Percentiles rank a stretch among this genome's conserved stretches.
These are phyloP conservation scores for Penstemon davidsonii DNA, from an alignment of 257 asterid genomes.

Conservation along the genomic window DNA sequence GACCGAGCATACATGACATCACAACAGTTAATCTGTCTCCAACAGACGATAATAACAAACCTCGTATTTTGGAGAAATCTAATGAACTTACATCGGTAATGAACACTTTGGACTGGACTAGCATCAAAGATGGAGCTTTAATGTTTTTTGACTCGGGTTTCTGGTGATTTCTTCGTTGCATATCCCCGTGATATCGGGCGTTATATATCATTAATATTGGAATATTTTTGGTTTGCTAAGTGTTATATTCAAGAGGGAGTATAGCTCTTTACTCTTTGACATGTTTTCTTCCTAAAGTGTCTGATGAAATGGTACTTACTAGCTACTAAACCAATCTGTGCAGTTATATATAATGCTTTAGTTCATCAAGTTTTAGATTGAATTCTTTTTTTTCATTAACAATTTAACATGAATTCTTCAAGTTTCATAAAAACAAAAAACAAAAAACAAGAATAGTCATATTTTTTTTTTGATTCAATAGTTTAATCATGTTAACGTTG, in stretches of 20 bases:
- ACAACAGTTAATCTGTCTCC: slow-evolving; percentile 40
- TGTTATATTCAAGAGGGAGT: slow-evolving; percentile 1
- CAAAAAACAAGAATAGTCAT: neutral
- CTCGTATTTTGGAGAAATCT: slow-evolving; percentile 20
- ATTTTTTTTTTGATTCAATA: neutral
- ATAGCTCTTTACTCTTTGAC: slow-evolving; percentile 7
- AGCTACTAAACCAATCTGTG: neutral
- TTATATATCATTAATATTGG: neutral
- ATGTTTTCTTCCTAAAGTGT: neutral
- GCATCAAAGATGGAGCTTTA: slow-evolving; percentile 29
- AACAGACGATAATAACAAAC: slow-evolving; percentile 24
- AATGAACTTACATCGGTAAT: slow-evolving; percentile 9
- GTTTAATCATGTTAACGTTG: neutral
- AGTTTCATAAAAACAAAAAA: neutral
- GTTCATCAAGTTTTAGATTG: neutral
- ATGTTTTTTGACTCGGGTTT: slow-evolving; percentile 33
- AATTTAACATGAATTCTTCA: neutral
- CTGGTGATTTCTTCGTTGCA: slow-evolving; percentile 20
- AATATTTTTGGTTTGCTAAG: neutral
- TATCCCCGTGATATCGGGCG: slow-evolving; percentile 23
- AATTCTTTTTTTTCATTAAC: neutral
- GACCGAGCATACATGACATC: slow-evolving; percentile 86
- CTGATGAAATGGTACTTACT: neutral
- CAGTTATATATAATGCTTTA: neutral
- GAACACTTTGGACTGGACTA: slow-evolving; percentile 35